Base-by-base conservation (phyloP, 2,329 filamentous ascomycete species). In the Cladosporium oxysporum region DNA sequence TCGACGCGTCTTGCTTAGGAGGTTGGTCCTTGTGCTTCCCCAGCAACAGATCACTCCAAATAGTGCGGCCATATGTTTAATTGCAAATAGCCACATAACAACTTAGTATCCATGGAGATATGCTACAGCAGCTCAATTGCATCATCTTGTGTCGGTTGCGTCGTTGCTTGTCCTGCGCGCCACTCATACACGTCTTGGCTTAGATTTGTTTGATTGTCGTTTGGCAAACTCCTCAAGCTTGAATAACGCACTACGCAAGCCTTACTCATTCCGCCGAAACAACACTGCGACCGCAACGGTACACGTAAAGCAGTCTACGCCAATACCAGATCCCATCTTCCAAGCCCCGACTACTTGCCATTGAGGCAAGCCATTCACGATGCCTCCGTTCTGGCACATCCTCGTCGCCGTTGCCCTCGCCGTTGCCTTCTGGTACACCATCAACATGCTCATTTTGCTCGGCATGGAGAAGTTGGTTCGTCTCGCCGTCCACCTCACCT, bases 131-230 rank as follows among this genome's bases (percentile, higher is more conserved):
- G 2, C 18, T 31, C 29, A 12, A 35, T 57, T 57, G 52, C 29
- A 29, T 21, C 26, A n/a, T 12, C 10, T 3, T 35, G 29, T 57
- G 29, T 10, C 23, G 29, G 4, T 21, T 35, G 52, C 29, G 29
- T 57, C 52, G 26, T 57, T 35, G 1, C 52, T 35, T 57, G 52
- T 57, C 52, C 52, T 57, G 52, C 52, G 18, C 4, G 52, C n/a
- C 18, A 35, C 52, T 57, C 52, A 57, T 35, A 21, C 29, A 21
- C 5, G 52, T 35, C 52, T 57, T 57, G 52, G 52, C 29, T 14
- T 21, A 31, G 23, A 14, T 28, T 31, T 57, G 26, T 31, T 57
- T 57, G 26, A 31, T 12, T 57, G 14, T 3, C 18, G 33, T 12
- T 16, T 16, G n/a, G 29, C 52, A 57, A 57, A 35, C 52, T 57